A percentile compares a stretch with the other conserved stretches of the same genome.
Evolutionary conservation across 1,284 basidiomycete species (phyloP).

Genomic region (Malassezia arunalokei): DNA sequence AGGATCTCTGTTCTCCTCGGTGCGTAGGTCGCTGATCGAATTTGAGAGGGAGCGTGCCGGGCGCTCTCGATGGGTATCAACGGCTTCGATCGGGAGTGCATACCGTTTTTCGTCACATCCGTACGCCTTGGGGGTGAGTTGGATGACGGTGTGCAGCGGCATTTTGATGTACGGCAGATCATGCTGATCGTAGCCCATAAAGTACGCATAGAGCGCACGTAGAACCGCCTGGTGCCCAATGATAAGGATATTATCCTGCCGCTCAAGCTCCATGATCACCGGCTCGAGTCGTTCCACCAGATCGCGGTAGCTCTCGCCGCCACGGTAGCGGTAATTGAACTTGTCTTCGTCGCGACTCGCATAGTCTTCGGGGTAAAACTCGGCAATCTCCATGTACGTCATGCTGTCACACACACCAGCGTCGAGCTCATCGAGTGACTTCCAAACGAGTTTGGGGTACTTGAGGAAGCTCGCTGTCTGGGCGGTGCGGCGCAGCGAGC

Average conservation of each 20-base stretch:
- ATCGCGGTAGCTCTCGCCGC: conserved; percentile 88
- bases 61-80: conserved; percentile 41
- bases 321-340: conserved; percentile 90
- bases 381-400: conserved; percentile 96
- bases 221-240: conserved; percentile 73
- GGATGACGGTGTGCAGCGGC: conserved; percentile 83
- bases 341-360: conserved; percentile 98
- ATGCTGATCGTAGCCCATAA: conserved; percentile 78
- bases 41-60: conserved; percentile 10
- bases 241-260: conserved; percentile 92
- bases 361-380: conserved; percentile 92
- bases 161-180: conserved; percentile 92
- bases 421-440: conserved; percentile 92
- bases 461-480: conserved; percentile 74
- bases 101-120: conserved; percentile 94
- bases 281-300: conserved; percentile 85
- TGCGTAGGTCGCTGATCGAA: background rate
- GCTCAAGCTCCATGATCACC: conserved; percentile 95
- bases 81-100: conserved; percentile 43
- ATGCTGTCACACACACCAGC: conserved; percentile 98
- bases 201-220: conserved; percentile 63
- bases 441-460: conserved; percentile 93
- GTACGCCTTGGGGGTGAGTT: conserved; percentile 92
- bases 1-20: background rate
- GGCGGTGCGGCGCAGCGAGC: conserved; percentile 78